Conservation (phyloP, 768 basidiomycete genomes). For the Trametes elegans region DNA sequence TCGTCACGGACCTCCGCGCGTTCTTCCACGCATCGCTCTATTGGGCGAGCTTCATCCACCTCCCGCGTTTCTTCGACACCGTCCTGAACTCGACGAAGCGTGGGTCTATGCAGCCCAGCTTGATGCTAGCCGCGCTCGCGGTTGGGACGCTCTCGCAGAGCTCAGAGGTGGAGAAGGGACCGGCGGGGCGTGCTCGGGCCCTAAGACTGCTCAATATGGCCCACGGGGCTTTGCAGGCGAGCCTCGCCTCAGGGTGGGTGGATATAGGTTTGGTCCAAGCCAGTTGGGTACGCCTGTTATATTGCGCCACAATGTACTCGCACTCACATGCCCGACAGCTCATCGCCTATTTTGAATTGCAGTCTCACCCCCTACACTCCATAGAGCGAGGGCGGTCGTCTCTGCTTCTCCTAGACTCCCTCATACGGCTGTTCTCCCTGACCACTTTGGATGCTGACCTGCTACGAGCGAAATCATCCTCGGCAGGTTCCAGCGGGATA, state of each 20-base stretch:
- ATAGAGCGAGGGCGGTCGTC: conserved; percentile 51
- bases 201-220: conserved; percentile 63
- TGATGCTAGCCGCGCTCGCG: conserved; percentile 61
- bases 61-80: conserved; percentile 61
- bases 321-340: conserved; percentile 40
- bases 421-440: conserved; percentile 58
- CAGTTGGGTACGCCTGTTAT: conserved; percentile 41
- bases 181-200: conserved; percentile 52
- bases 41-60: conserved; percentile 72
- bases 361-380: conserved; percentile 61
- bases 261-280: conserved; percentile 73
- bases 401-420: conserved; percentile 60
- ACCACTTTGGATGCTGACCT: conserved; percentile 61
- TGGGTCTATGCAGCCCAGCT: conserved; percentile 59
- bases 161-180: conserved; percentile 52
- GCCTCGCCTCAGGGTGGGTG: conserved; percentile 67
- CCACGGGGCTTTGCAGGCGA: conserved; percentile 67
- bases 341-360: conserved; percentile 69
- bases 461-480: conserved; percentile 42
- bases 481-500: not conserved
- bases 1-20: conserved; percentile 58
- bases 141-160: conserved; percentile 67
- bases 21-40: conserved; percentile 64
- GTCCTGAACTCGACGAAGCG: conserved; percentile 53
- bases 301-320: not conserved